Percentiles rank a stretch among this genome's conserved stretches.
Evolutionary conservation across 2,329 filamentous ascomycete species (phyloP).

Genomic region (Harringtonia aguacate): DNA sequence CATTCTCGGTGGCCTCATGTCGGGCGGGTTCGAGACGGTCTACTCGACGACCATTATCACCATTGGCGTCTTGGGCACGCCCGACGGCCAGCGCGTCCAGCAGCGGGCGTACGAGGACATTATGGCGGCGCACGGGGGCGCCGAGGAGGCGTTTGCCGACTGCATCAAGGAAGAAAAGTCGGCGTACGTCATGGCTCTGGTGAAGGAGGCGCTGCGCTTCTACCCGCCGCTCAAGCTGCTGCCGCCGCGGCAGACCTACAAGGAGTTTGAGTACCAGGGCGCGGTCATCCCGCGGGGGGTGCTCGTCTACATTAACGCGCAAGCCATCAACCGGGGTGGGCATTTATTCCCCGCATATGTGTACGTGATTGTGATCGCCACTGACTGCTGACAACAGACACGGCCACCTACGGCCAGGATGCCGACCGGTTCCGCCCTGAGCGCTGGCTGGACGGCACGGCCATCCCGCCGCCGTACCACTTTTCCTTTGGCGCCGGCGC

Average conservation of each 20-base stretch:
- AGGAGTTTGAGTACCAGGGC: neutral
- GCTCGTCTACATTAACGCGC: neutral
- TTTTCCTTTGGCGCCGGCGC: slow-evolving; percentile 2
- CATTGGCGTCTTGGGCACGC: neutral
- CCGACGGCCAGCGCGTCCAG: slow-evolving; percentile 1
- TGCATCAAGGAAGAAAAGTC: slow-evolving; percentile 1
- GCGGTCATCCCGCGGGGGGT: neutral
- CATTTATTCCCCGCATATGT: too few relatives aligned
- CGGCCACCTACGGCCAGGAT: slow-evolving; percentile 30
- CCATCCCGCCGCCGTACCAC: neutral
- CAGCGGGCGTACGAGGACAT: slow-evolving; percentile 2
- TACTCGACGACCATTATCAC: neutral
- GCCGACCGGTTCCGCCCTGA: slow-evolving; percentile 33
- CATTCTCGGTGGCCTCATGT: slow-evolving; percentile 5
- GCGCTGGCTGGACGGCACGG: slow-evolving; percentile 29
- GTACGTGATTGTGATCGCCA: neutral
- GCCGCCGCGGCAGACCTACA: neutral
- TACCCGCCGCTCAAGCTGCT: slow-evolving; percentile 1
- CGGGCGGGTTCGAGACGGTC: slow-evolving; percentile 5
- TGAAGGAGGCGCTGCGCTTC: slow-evolving; percentile 2
- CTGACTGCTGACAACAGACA: slow-evolving; percentile 13
- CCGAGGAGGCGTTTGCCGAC: neutral
- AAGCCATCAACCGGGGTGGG: slow-evolving; percentile 1
- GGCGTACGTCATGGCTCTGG: neutral
- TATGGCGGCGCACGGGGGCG: neutral